A percentile compares a stretch with the other conserved stretches of the same genome.
Evolutionary conservation across 2,329 filamentous ascomycete species (phyloP).

Genomic region (Paradendryphiella salina): DNA sequence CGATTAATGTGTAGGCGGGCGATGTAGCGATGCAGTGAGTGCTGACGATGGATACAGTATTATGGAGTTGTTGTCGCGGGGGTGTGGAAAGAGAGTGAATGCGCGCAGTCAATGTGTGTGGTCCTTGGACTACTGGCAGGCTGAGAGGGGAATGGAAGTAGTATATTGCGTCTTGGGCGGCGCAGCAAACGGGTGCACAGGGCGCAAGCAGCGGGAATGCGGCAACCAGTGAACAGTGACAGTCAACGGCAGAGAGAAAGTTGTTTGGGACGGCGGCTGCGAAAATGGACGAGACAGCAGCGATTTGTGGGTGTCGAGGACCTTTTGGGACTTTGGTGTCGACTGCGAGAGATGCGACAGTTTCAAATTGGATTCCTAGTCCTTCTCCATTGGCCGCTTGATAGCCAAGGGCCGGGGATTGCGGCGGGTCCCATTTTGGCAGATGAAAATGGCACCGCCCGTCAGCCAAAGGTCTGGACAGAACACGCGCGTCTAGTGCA

Average conservation of each 20-base stretch:
- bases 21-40: too few relatives aligned
- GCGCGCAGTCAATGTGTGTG: not conserved
- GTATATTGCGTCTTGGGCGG: not conserved
- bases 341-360: slow-evolving; percentile 23
- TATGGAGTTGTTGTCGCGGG: too few relatives aligned
- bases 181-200: slow-evolving; percentile 11
- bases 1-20: slow-evolving; percentile 6
- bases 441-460: slow-evolving; percentile 30
- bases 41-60: too few relatives aligned
- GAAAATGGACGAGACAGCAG: slow-evolving; percentile 13
- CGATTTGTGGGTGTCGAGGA: slow-evolving; percentile 22
- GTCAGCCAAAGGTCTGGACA: slow-evolving; percentile 28
- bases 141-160: not conserved
- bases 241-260: not conserved
- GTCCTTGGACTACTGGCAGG: slow-evolving; percentile 11
- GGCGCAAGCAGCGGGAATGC: slow-evolving; percentile 10
- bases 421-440: slow-evolving; percentile 14
- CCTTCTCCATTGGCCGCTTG: slow-evolving; percentile 19
- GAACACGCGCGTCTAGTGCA: slow-evolving; percentile 22
- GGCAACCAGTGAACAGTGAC: slow-evolving; percentile 14
- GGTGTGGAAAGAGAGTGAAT: too few relatives aligned
- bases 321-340: slow-evolving; percentile 19
- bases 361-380: slow-evolving; percentile 27
- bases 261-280: slow-evolving; percentile 23
- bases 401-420: slow-evolving; percentile 14